phyloP scores from a whole-genome alignment of 305 asterid genomes.

The Fraxinus latifolia region DNA sequence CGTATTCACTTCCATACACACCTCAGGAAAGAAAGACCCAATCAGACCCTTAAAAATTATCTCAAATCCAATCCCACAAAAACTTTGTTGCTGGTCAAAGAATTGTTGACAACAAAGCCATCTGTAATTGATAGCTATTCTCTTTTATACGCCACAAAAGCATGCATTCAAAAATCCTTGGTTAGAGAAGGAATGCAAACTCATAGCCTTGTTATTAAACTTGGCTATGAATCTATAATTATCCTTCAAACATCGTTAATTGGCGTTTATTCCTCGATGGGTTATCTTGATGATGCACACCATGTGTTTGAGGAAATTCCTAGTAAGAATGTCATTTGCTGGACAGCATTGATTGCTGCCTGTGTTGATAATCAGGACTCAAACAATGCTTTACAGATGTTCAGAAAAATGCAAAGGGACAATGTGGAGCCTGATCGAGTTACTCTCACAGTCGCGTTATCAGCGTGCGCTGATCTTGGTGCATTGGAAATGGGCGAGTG shows the following conservation, averaged over 20 bases:
- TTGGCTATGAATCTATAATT: conserved; percentile 26
- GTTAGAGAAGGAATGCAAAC: conserved; percentile 26
- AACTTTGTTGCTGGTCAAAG: conserved; percentile 24
- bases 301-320: conserved; percentile 6
- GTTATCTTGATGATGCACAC: not conserved
- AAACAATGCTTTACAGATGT: conserved; percentile 26
- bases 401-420: conserved; percentile 30
- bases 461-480: conserved; percentile 40
- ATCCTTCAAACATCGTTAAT: conserved; percentile 22
- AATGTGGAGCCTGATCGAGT: conserved; percentile 36
- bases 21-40: conserved; percentile 23
- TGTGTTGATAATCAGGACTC: conserved; percentile 30
- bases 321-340: conserved; percentile 27
- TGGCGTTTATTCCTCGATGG: not conserved
- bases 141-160: conserved; percentile 31
- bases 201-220: conserved; percentile 23
- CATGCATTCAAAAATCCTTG: conserved; percentile 24
- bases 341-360: conserved; percentile 40
- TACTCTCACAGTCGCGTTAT: conserved; percentile 33
- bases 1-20: conserved; percentile 19
- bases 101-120: conserved; percentile 24
- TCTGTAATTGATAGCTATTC: conserved; percentile 33
- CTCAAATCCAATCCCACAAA: conserved; percentile 26
- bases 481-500: conserved; percentile 43
- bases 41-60: conserved; percentile 22